A percentile compares a stretch with the other conserved stretches of the same genome.
Evolutionary conservation across 2,329 filamentous ascomycete genomes (phyloP).

Genomic region (Colletotrichum navitas): DNA sequence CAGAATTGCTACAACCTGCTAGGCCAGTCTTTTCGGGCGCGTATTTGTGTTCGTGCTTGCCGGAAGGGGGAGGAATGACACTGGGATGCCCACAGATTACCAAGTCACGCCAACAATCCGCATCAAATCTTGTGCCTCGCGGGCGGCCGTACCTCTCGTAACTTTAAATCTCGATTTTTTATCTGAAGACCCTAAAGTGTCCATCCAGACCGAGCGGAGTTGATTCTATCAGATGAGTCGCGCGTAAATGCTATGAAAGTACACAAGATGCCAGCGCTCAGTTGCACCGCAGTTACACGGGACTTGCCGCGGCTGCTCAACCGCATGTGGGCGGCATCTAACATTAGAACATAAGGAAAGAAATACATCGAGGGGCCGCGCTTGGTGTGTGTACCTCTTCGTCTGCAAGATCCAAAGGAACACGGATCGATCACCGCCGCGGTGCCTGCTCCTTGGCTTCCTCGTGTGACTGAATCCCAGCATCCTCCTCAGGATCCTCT

Average conservation of each 20-base stretch:
- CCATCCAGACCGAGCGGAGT: constrained; percentile 31
- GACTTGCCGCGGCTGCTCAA: constrained; percentile 13
- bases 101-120: not conserved
- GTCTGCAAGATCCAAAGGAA: not conserved
- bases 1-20: not conserved
- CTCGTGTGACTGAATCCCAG: constrained; percentile 32
- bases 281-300: constrained; percentile 2
- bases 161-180: constrained; percentile 6
- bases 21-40: not conserved
- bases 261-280: constrained; percentile 14
- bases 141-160: no score
- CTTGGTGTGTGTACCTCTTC: not conserved
- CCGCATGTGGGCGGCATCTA: constrained; percentile 4
- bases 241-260: constrained; percentile 18
- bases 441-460: constrained; percentile 36
- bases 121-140: not conserved
- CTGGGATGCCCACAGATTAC: not conserved
- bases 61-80: not conserved
- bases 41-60: not conserved
- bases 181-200: constrained; percentile 17
- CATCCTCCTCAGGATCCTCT: constrained; percentile 46
- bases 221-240: constrained; percentile 22
- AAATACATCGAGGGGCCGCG: not conserved
- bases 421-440: constrained; percentile 2
- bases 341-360: constrained; percentile 17